phyloP scores from a whole-genome alignment of 1,284 basidiomycete genomes.

The Exobasidium rhododendri region DNA sequence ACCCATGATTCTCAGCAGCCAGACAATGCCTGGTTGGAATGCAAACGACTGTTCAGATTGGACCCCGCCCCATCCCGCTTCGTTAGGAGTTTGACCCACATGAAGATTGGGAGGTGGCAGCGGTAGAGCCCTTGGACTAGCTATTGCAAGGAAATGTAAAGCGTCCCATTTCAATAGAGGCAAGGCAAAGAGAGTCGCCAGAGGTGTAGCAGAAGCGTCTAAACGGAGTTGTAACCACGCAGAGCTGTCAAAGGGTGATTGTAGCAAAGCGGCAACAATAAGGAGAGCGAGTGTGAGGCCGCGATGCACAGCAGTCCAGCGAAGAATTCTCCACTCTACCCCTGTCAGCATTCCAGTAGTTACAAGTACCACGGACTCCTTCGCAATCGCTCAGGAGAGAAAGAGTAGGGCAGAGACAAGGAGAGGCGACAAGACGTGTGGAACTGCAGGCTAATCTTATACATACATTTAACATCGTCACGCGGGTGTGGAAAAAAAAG shows the following conservation, averaged over 20 bases:
- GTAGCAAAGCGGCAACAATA: neutral
- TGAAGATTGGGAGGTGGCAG: neutral
- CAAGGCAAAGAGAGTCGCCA: conserved; percentile 17
- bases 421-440: too few relatives aligned
- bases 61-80: conserved; percentile 59
- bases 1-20: conserved; percentile 26
- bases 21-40: conserved; percentile 68
- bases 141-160: conserved; percentile 66
- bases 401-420: too few relatives aligned
- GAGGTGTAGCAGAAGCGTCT: conserved; percentile 14
- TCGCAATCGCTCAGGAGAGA: too few relatives aligned
- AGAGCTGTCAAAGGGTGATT: conserved; percentile 36
- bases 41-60: conserved; percentile 80
- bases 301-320: neutral
- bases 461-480: too few relatives aligned
- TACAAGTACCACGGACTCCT: neutral
- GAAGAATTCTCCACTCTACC: neutral
- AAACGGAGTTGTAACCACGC: conserved; percentile 25
- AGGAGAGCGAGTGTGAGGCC: neutral
- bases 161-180: conserved; percentile 77
- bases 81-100: neutral
- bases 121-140: conserved; percentile 20
- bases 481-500: too few relatives aligned
- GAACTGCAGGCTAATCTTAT: too few relatives aligned
- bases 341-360: too few relatives aligned